Base-by-base conservation (phyloP, 805 yeast species). In the Pichia gijzeniarum region DNA sequence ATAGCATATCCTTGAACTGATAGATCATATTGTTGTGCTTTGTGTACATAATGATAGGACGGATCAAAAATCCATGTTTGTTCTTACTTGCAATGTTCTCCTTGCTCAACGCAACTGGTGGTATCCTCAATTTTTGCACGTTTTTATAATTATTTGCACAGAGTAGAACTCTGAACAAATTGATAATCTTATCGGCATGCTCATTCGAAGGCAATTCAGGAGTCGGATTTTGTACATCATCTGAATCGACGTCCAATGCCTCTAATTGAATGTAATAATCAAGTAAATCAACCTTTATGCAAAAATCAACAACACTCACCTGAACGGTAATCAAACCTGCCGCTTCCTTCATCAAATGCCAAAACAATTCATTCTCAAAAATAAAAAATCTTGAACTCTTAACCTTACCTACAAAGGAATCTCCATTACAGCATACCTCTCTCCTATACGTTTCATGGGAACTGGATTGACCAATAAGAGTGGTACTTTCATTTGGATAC, bases 301-400 rank as follows among this genome's bases (percentile, higher is more conserved):
- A 81, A 48, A 81, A 79, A 41, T 75, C 74, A 27, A 84, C 79
- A 16, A 81, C 73, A 14, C 72, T 71, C 4, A 87, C 91, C 44
- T 84, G 82, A 52, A 80, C 78, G 17, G 88, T 77, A 9, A 82
- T 73, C 47, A 91, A 67, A 5, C 71, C 60, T 27, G 82, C 73
- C 1, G 95, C 87, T 62, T 91, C 99, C 51, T 80, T 77, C 20
- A 81, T 72, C 45, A 91, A 64, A 54, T 82, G 89, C 61, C 77
- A 79, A 67, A 87, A 87, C 44, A 91, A 69, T 61, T 91, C 98
- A 57, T 86, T 93, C 58, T 91, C 98, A 65, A 91, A 91, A 7
- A 90, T 69, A 48, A 78, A 76, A 51, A 75, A 80, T 39, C 96
- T 72, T 0, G 95, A 89, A 41, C 67, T 76, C 32, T 75, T 72